Evolutionary conservation across 83 land plant genomes (phyloP).

Genomic region (Picea abies): DNA sequence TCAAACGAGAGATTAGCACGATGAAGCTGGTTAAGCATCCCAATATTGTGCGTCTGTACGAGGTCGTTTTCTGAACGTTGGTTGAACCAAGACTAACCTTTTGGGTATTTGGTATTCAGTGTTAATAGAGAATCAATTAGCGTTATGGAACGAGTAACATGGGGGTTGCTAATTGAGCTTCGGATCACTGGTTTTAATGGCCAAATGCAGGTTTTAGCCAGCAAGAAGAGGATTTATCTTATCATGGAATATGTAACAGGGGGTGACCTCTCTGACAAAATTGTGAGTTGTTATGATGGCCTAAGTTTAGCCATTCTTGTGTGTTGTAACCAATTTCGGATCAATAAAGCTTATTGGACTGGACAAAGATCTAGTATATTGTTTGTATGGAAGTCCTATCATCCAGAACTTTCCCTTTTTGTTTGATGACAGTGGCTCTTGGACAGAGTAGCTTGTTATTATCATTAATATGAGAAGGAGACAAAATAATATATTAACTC

Average conservation of each 20-base stretch:
- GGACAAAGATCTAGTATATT: no score
- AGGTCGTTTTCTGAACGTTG: conserved; percentile 25
- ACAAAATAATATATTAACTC: background rate
- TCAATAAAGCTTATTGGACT: no score
- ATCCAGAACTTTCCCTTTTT: background rate
- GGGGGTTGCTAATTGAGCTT: background rate
- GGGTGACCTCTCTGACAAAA: conserved; percentile 47
- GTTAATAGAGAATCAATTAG: no score
- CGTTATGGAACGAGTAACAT: background rate
- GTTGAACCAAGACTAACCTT: background rate
- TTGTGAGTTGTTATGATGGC: conserved; percentile 27
- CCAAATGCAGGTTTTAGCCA: conserved; percentile 41
- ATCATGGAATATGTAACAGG: conserved; percentile 53
- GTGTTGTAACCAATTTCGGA: no score
- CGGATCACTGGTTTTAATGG: background rate
- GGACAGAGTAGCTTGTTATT: no score
- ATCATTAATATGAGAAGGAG: background rate
- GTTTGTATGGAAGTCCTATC: no score
- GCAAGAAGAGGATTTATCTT: conserved; percentile 45
- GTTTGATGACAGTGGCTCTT: background rate
- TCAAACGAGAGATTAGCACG: conserved; percentile 44
- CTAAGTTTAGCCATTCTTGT: background rate
- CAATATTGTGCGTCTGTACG: conserved; percentile 42
- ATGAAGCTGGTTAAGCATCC: conserved; percentile 55
- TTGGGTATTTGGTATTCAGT: no score